Conservation (phyloP, 345 rosid species). For the Excoecaria cochinchinensis region DNA sequence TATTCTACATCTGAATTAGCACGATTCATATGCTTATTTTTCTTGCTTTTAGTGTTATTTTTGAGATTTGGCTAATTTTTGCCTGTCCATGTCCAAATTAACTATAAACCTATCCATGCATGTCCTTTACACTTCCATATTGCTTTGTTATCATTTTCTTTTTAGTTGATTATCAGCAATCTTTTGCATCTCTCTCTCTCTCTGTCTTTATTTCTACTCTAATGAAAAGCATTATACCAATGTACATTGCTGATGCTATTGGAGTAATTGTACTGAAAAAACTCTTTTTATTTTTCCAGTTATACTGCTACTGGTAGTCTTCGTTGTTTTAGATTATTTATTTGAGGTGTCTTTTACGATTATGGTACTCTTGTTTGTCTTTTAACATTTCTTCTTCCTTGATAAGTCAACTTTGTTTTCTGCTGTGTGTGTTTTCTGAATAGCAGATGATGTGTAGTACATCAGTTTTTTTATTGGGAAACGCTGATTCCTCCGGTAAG, state of each 20-base stretch:
- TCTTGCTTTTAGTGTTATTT: neutral
- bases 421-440: slow-evolving; percentile 6
- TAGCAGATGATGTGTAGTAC: neutral
- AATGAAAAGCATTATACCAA: neutral
- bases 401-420: neutral
- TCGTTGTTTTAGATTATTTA: neutral
- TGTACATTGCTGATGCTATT: neutral
- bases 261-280: neutral
- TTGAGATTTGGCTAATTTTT: slow-evolving; percentile 3
- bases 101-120: neutral
- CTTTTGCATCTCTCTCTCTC: neutral
- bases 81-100: neutral
- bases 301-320: neutral
- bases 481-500: neutral
- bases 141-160: neutral
- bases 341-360: neutral
- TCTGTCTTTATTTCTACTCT: no score
- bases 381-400: neutral
- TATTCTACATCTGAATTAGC: neutral
- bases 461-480: slow-evolving; percentile 6
- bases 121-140: neutral
- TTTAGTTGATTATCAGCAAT: neutral
- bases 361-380: neutral
- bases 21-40: neutral
- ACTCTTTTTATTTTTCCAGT: neutral